Evolutionary conservation across 1,139 yeast species (phyloP), one percentile per base, ranked within the genome.

Genomic region (Hyphopichia wangnamkhiaoensis): DNA sequence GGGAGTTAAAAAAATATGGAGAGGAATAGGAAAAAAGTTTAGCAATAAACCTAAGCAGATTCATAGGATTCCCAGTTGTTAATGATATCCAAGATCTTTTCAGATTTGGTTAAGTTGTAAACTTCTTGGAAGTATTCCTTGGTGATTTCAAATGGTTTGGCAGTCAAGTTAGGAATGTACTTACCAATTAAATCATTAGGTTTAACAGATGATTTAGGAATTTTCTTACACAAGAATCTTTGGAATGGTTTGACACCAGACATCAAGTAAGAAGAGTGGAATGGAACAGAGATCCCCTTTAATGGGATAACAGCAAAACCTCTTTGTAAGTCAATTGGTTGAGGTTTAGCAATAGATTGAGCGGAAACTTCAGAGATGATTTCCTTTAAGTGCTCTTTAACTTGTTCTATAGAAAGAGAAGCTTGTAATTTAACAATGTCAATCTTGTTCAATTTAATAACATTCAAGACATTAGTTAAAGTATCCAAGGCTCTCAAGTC

Each of bases 221-320:
- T 87, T 81, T 93, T 93, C 84, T 90, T 93, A 64, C 84, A 83
- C 73, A 93, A 79, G 82, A 93, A 94, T 72, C 93, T 86, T 77
- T 93, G 91, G 90, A 93, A 93, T 56, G 98, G 98, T 71, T 90
- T 91, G 48, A 93, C 99, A 70, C 99, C 99, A 46, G 94, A 87
- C 79, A 93, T 86, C 74, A 93, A 79, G 74, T 94, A 93, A 26
- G 96, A 85, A 32, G 97, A 90, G 71, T 94, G 98, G 97, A 93
- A 93, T 46, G 99, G 99, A 59, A 93, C 99, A 20, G 96, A 89
- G 53, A 93, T 93, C 55, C 98, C 98, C 78, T 87, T 91, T 65
- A 93, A 81, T 63, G 99, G 99, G 55, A 93, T 93, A 58, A 94
- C 94, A 35, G 99, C 98, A 56, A 87, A 93, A 29, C 99, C 99